Base-by-base conservation (phyloP, 1,139 yeast genomes). In the Pichia cactophila region DNA sequence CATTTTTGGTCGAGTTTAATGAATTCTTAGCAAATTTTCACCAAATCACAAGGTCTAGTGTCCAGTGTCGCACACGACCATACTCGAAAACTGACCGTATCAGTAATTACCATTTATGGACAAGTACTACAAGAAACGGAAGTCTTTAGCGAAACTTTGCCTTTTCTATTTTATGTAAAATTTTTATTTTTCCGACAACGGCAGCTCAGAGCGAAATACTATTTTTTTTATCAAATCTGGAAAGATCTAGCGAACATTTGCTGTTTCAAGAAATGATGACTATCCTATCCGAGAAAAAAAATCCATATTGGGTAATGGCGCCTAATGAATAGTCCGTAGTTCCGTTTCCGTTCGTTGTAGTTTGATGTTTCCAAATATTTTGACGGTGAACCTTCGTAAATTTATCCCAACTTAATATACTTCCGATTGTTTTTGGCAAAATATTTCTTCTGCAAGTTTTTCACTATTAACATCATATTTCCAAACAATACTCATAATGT, bases 401-500 rank as follows among this genome's bases (percentile, higher is more conserved):
- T 23, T 23, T 23, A 23, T 23, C 23, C 23, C 23, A 23, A 23
- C 20, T 20, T 14, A 12, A 31, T 14, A 11, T 31, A 3, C 10
- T 11, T 31, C n/a, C 35, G 12, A 31, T 3, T 14, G 10, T 14
- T 31, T 31, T 31, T 14, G 10, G 4, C 23, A 16, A 35, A 20
- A 20, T 35, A 16, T 35, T 16, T 5, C 7, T 4, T 16, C 14
- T 35, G 8, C 38, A 16, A 33, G 17, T 35, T 16, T 16, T 16
- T 35, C 23, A 4, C 14, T 23, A 17, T 16, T 8, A 4, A 6
- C 3, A 35, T 2, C 35, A 31, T 10, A 31, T 14, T 14, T 31
- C 5, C 7, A 14, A 10, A 5, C 10, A 29, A 41, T 5, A 16
- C 37, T 26, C n/a, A 42, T 26, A 10, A 60, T 60, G 65, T 44